Conservation (phyloP, 1,139 yeast genomes). For the Nakaseomyces kungkrabaensis region DNA sequence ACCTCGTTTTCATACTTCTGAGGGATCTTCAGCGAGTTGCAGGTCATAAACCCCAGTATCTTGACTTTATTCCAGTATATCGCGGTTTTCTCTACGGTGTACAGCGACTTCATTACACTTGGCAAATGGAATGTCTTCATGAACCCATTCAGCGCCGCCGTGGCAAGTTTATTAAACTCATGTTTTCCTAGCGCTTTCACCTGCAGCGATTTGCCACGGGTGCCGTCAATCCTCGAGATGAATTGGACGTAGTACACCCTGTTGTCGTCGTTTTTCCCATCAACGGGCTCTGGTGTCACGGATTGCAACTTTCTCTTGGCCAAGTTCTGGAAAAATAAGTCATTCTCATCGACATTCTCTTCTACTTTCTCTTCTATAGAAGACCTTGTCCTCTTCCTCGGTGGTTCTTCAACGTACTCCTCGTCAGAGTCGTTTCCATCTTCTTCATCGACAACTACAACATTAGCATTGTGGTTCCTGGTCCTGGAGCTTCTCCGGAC, state of each 20-base stretch:
- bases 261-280: constrained; percentile 7
- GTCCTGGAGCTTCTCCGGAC: background rate
- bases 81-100: constrained; percentile 17
- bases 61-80: constrained; percentile 24
- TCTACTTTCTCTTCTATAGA: background rate
- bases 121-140: constrained; percentile 17
- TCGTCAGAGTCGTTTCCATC: background rate
- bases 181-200: constrained; percentile 25
- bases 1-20: constrained; percentile 17
- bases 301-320: constrained; percentile 11
- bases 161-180: constrained; percentile 20
- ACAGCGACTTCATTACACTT: constrained; percentile 10
- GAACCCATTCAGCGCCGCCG: constrained; percentile 21
- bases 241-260: constrained; percentile 22
- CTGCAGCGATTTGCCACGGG: constrained; percentile 18
- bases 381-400: too few species aligned
- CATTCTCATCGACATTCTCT: constrained; percentile 18
- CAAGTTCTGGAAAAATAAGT: constrained; percentile 25
- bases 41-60: constrained; percentile 26
- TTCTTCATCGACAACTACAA: background rate
- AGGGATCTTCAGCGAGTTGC: constrained; percentile 25
- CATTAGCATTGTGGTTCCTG: background rate
- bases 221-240: constrained; percentile 24
- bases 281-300: background rate
- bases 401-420: constrained; percentile 4